Evolutionary conservation across 2,329 filamentous ascomycete species (phyloP).

Genomic region (Aspergillus jensenii): DNA sequence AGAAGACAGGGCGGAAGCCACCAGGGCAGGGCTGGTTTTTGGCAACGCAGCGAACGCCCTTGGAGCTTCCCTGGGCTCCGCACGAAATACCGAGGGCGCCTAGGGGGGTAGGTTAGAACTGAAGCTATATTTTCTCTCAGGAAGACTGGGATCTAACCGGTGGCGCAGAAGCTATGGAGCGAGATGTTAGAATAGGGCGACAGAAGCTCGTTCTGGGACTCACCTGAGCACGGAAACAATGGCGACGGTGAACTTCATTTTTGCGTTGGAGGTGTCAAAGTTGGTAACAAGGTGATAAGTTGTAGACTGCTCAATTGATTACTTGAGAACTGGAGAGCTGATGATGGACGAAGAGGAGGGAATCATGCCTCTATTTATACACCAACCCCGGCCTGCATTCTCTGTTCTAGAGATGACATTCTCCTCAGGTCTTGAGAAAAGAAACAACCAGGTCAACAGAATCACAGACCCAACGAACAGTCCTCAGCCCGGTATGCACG

Average conservation of each 20-base stretch:
- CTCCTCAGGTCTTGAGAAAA: not conserved
- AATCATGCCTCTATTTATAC: too few species aligned
- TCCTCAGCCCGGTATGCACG: not conserved
- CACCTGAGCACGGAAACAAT: not conserved
- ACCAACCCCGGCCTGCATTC: too few species aligned
- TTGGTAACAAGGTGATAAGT: not conserved
- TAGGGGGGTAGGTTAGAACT: not conserved
- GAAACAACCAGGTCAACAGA: not conserved
- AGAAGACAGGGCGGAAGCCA: slow-evolving; percentile 1
- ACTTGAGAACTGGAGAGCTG: not conserved
- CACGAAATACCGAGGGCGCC: not conserved
- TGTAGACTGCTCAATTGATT: too few species aligned
- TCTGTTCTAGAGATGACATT: too few species aligned
- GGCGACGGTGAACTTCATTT: not conserved
- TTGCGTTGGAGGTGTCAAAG: not conserved
- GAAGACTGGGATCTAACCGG: not conserved
- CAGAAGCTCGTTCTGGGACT: not conserved
- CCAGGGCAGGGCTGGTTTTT: not conserved
- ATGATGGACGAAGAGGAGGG: too few species aligned
- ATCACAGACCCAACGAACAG: not conserved
- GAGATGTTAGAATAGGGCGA: not conserved
- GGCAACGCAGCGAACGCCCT: not conserved
- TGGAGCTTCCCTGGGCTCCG: not conserved
- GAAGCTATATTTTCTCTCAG: not conserved
- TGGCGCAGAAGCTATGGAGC: not conserved